Base-by-base conservation (phyloP, 805 yeast species). In the Wickerhamomyces queroliae region DNA sequence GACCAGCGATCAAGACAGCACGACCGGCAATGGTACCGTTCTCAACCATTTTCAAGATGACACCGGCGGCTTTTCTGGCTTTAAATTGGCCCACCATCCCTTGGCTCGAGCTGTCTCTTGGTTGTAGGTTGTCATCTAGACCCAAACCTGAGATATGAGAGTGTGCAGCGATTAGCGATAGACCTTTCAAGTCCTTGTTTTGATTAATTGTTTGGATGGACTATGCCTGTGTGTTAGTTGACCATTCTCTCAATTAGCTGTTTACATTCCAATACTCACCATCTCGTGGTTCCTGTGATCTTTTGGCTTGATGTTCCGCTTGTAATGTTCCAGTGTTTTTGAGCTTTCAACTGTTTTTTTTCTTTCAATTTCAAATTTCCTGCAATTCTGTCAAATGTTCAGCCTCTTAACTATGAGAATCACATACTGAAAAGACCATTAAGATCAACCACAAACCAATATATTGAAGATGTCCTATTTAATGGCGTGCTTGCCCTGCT, bases 11-110 rank as follows among this genome's bases (percentile, higher is more conserved):
- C 46, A 93, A 66, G 17, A 90, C 93, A 2, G 98, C 97, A 50
- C 97, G 78, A 21, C 99, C 99, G 18, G 98, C 96, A 63, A 93
- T 91, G 49, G 86, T 80, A 37, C 96, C 96, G 25, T 85, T 89
- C 58, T 87, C 89, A 44, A 93, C 88, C 88, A 93, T 83, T 66
- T 86, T 90, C 51, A 91, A 74, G 38, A 93, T 82, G 31, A 93
- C 82, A 42, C 96, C 99, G 16, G 96, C 96, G 5, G 99, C 98
- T 58, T 80, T 82, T 64, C 99, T 79, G 3, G 99, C 99, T 58
- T 86, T 85, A 39, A 78, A 59, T 68, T 93, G 99, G 24, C 99
- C 99, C 36, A 93, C 98, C 95, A 93, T 89, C 15, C 99, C 99
- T 59, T 93, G 95, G 33, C 80, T 70, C 28, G 83, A 71, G 2